Base-by-base conservation (phyloP, 768 basidiomycete species). In the Podaxis mareebaensis region DNA sequence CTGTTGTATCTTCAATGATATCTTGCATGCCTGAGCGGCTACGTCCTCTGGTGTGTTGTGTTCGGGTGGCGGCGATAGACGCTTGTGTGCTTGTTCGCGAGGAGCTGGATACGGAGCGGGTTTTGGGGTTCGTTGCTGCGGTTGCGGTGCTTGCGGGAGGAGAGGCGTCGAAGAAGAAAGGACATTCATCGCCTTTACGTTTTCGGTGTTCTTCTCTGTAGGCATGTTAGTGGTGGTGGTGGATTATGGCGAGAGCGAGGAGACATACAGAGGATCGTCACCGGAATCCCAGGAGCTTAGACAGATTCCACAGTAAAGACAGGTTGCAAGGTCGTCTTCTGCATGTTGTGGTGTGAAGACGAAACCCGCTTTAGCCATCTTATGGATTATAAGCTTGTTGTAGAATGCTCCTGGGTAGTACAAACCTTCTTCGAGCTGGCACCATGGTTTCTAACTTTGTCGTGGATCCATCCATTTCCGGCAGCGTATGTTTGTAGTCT, bases 311-410 rank as follows among this genome's bases (percentile, higher is more conserved):
- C 96, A 99, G 70, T 95, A 95, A 4, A 95, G 78, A 74, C 96
- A 99, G 0, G 88, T 88, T 0, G 87, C 93, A 1, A 88, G 85
- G 73, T 99, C 96, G 67, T 93, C 90, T 3, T 83, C 88, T 1
- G 78, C 68, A 12, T 79, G 75, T 61, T 87, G 84, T 1, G 94
- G 92, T 0, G 87, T 88, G 71, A 83, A 93, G 0, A 93, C 83
- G 70, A 96, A 97, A 7, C 96, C 96, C 2, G 95, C 94, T 67
- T 85, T 85, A 0, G 95, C 91, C 85, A 99, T 89, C 95, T 95
- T 66, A 15, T 52, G 60, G 56, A 33, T 3, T 67, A n/a, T 48
- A 24, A 64, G 28, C 38, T n/a, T 13, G 17, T 12, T 30, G 44
- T 40, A 24, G 26, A 26, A 5, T 55, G 7, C 13, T 1, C n/a